Base-by-base conservation (phyloP, 192 early-diverging fungal genomes). In the Coemansia erecta region DNA sequence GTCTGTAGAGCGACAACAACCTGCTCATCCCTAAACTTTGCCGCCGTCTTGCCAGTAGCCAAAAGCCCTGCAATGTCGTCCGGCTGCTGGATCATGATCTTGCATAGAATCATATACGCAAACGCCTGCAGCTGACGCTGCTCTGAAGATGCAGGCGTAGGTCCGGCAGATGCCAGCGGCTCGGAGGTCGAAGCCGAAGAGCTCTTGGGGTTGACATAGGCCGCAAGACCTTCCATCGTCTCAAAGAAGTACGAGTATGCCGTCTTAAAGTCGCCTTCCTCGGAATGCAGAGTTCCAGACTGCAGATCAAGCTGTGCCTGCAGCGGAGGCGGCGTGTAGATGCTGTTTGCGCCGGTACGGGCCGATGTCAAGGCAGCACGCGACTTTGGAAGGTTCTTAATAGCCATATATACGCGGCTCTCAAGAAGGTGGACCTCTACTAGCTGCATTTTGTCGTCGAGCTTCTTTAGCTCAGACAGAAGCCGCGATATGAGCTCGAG, bases 201-300 rank as follows among this genome's bases (percentile, higher is more conserved):
- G 50, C n/a, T 58, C 69, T 67, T 67, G 35, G 75, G 69, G n/a
- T 35, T 59, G 24, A 66, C 69, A 53, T 78, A 78, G 33, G 62
- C 66, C 8, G 93, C 86, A 63, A 88, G 93, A 5, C 92, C 93
- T 66, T 99, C 97, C 64, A 98, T 84, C 4, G 95, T 94, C 75
- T 99, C 97, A 63, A 94, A 98, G 81, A 99, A 99, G 84, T 98
- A 99, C 47, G 95, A 98, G 64, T 91, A 95, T 60, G 91, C 96
- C 11, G 95, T 99, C 80, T 98, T 98, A 73, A 94, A 99, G 68
- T 99, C 97, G 77, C 97, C 96, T 66, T 98, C 95, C 65, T 99
- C 96, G 28, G 95, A 89, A 65, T 99, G 96, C 59, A 98, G 81
- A 49, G 94, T 94, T 59, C 97, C 97, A 12, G 92, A 94, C 80